Conservation (phyloP, 192 early-diverging fungal genomes). For the Rhizophagus sp. region DNA sequence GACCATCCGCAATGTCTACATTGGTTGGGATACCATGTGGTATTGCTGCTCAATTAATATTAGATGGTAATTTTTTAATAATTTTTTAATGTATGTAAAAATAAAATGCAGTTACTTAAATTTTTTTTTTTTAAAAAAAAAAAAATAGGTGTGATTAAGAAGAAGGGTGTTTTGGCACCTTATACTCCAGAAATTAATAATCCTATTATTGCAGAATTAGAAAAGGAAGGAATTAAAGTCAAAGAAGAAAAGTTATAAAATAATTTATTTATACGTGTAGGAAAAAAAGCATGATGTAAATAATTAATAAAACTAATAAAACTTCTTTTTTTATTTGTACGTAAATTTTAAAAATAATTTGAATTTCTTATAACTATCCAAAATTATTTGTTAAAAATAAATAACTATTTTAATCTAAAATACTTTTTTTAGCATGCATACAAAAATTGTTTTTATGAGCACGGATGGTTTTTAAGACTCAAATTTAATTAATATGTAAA, state of each 20-base stretch:
- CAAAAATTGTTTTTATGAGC: no score
- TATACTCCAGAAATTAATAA: slow-evolving; percentile 88
- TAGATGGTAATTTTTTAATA: slow-evolving; percentile 68
- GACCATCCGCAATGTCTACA: slow-evolving; percentile 90
- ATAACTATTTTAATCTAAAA: no score
- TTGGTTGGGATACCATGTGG: slow-evolving; percentile 97
- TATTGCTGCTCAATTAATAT: slow-evolving; percentile 89
- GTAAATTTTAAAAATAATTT: no score
- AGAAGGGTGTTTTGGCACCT: slow-evolving; percentile 90
- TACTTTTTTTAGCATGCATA: no score
- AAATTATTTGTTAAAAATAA: no score
- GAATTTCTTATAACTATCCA: no score
- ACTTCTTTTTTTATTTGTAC: no score
- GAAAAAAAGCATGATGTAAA: no score
- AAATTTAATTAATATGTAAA: no score
- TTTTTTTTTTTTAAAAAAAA: not conserved
- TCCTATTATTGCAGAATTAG: slow-evolving; percentile 86
- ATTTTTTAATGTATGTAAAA: not conserved
- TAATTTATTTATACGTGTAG: not conserved
- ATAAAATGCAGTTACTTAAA: not conserved
- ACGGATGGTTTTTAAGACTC: no score
- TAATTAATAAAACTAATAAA: no score
- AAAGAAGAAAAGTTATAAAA: slow-evolving; percentile 74
- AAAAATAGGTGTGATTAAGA: slow-evolving; percentile 45
- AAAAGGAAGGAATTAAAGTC: slow-evolving; percentile 86